Evolutionary conservation across 2,329 filamentous ascomycete genomes (phyloP).

Genomic region (Lizonia empirigonia): DNA sequence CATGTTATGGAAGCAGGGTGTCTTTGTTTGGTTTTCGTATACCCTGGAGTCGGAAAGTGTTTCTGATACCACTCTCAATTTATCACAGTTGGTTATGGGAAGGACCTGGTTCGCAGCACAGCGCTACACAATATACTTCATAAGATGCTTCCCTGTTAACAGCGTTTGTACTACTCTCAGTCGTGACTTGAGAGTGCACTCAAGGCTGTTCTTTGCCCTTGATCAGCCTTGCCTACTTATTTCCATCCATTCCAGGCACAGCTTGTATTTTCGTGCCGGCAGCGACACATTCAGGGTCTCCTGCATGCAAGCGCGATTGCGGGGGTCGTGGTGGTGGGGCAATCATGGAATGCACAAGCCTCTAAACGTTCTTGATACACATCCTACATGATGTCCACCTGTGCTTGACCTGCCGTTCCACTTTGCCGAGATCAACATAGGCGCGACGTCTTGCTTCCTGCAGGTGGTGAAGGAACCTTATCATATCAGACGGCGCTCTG

Average conservation of each 20-base stretch:
- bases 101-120: not conserved
- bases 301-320: conserved; percentile 1
- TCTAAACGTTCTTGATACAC: not conserved
- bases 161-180: not conserved
- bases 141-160: not conserved
- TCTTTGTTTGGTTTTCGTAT: conserved; percentile 15
- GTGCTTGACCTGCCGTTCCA: not conserved
- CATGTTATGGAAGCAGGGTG: conserved; percentile 7
- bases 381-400: not conserved
- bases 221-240: not conserved
- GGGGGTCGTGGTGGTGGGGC: conserved; percentile 5
- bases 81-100: not conserved
- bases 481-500: not conserved
- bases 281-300: not conserved
- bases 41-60: conserved; percentile 16
- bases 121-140: not conserved
- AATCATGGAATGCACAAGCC: not conserved
- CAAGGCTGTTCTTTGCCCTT: not conserved
- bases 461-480: not conserved
- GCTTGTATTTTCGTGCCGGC: not conserved
- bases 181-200: no score
- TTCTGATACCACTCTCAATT: conserved; percentile 15
- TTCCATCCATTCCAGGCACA: not conserved
- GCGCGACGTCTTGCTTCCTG: not conserved
- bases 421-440: conserved; percentile 4